These are phyloP conservation scores for Coemansia sp. DNA, from an alignment of 192 early-diverging fungal species.

Conservation along the genomic window DNA sequence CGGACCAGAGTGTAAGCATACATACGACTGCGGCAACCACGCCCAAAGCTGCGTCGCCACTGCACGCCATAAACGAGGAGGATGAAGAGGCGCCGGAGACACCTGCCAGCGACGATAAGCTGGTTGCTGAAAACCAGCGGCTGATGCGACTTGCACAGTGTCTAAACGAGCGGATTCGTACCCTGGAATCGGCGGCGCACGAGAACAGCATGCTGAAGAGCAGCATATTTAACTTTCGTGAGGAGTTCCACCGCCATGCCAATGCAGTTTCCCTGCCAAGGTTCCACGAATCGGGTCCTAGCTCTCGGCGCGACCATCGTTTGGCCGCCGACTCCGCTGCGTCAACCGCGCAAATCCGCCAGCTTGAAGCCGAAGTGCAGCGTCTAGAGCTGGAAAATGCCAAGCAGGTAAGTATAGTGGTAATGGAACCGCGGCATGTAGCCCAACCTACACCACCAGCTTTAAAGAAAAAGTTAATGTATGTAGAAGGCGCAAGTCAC, in stretches of 20 bases:
- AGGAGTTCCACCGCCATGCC: conserved; percentile 50
- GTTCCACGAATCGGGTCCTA: conserved; percentile 12
- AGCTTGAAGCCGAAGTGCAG: conserved; percentile 33
- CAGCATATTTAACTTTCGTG: conserved; percentile 49
- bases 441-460: too few relatives aligned
- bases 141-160: conserved; percentile 17
- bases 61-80: conserved; percentile 16
- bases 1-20: conserved; percentile 33
- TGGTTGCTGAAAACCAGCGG: conserved; percentile 27
- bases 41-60: conserved; percentile 12
- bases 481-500: conserved; percentile 31
- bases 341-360: conserved; percentile 11
- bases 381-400: conserved; percentile 23
- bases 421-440: too few relatives aligned
- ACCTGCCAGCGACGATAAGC: not conserved
- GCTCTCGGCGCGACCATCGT: conserved; percentile 6
- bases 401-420: conserved; percentile 41
- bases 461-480: too few relatives aligned
- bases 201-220: conserved; percentile 53
- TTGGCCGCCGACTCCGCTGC: not conserved
- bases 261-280: conserved; percentile 30
- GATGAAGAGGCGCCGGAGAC: conserved; percentile 7
- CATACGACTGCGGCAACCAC: conserved; percentile 14
- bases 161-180: conserved; percentile 34
- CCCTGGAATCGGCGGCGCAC: conserved; percentile 44